Conservation (phyloP, 305 asterid genomes). For the Fraxinus nigra region DNA sequence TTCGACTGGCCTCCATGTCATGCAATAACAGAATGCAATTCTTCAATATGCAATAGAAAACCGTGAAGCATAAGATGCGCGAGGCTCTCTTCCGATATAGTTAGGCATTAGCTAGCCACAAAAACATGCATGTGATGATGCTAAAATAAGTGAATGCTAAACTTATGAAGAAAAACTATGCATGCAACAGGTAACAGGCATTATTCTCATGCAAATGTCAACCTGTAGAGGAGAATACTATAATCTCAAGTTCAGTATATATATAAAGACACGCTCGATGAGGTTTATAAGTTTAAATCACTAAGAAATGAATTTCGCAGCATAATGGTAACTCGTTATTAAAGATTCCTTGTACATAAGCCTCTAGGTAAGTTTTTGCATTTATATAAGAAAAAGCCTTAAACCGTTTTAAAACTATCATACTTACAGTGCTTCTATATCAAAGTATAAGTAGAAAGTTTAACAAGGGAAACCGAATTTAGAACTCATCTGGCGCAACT, state of each 20-base stretch:
- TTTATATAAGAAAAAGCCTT: slow-evolving; percentile 21
- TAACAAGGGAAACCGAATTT: slow-evolving; percentile 15
- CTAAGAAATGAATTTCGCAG: not conserved
- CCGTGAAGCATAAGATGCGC: not conserved
- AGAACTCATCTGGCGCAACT: slow-evolving; percentile 28
- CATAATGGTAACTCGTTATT: slow-evolving; percentile 37
- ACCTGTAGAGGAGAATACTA: not conserved
- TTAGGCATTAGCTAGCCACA: not conserved
- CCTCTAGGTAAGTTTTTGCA: slow-evolving; percentile 25
- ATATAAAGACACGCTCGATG: not conserved
- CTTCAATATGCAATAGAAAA: not conserved
- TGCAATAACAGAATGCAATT: slow-evolving; percentile 34
- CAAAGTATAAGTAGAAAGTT: slow-evolving; percentile 15
- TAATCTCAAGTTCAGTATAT: not conserved
- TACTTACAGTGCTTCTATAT: slow-evolving; percentile 27
- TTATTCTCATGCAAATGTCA: not conserved
- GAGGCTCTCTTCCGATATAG: not conserved
- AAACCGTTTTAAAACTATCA: slow-evolving; percentile 26
- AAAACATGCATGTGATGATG: not conserved
- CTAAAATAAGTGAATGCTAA: not conserved
- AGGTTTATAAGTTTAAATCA: not conserved
- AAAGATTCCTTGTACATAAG: slow-evolving; percentile 31
- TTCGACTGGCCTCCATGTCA: not conserved
- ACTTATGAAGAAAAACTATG: not conserved
- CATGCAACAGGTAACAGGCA: not conserved